Evolutionary conservation across 148 eudicot species (phyloP).

Genomic region (Rhododendron ovatum): DNA sequence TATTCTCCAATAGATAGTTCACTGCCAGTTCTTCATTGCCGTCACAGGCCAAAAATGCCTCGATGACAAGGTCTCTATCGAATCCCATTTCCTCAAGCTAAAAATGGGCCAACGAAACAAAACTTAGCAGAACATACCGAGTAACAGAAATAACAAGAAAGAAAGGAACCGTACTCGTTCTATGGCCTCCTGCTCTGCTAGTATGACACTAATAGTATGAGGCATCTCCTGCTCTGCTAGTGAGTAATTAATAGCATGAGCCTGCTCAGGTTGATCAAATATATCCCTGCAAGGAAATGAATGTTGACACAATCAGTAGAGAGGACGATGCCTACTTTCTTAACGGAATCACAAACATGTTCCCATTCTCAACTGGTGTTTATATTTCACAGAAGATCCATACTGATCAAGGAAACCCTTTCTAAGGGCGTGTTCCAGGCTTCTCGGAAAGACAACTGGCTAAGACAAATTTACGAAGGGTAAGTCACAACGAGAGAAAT

Average conservation of each 20-base stretch:
- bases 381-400: not conserved
- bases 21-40: no score
- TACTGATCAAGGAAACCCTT: not conserved
- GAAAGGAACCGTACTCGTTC: no score
- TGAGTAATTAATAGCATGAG: slow-evolving; percentile 83
- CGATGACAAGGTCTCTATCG: no score
- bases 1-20: no score
- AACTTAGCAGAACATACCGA: no score
- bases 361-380: not conserved
- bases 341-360: not conserved
- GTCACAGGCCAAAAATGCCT: no score
- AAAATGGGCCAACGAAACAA: not conserved
- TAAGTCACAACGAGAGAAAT: not conserved
- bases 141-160: no score
- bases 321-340: not conserved
- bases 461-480: not conserved
- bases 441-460: not conserved
- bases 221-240: slow-evolving; percentile 69
- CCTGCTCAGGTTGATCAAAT: slow-evolving; percentile 59
- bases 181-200: no score
- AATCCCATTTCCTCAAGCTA: no score
- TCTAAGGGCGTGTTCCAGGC: not conserved
- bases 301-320: slow-evolving; percentile 1
- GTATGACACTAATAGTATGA: no score
- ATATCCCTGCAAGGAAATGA: slow-evolving; percentile 46